A percentile compares a stretch with the other conserved stretches of the same genome.
phyloP scores from a whole-genome alignment of 345 rosid genomes.

The Salix caprea region DNA sequence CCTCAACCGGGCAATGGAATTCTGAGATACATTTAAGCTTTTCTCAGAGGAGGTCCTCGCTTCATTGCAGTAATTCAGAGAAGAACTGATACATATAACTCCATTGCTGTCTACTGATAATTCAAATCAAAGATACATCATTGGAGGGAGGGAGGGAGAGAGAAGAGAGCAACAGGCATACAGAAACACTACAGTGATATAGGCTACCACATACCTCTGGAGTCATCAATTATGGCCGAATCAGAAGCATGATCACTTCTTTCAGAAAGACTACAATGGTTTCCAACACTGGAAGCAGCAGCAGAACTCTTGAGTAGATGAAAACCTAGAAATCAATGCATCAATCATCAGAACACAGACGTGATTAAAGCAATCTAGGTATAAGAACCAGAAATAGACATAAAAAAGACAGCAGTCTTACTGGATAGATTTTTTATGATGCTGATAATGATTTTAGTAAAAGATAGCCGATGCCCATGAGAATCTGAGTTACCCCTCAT shows the following conservation, averaged over 20 bases:
- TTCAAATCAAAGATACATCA: constrained; percentile 4
- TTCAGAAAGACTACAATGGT: constrained; percentile 32
- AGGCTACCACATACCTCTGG: constrained; percentile 44
- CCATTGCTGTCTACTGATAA: constrained; percentile 48
- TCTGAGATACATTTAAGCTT: constrained; percentile 42
- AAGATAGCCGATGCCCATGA: constrained; percentile 42
- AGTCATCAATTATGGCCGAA: constrained; percentile 33
- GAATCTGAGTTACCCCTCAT: constrained; percentile 48
- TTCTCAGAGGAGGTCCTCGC: constrained; percentile 37
- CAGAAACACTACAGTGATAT: constrained; percentile 11
- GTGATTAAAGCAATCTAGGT: not conserved
- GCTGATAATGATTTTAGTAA: constrained; percentile 51
- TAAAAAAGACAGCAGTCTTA: constrained; percentile 19
- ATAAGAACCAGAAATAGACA: not conserved
- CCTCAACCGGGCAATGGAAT: constrained; percentile 38
- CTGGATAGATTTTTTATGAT: constrained; percentile 78
- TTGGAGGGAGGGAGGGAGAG: not conserved
- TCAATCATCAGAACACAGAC: constrained; percentile 20
- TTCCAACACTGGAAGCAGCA: constrained; percentile 21
- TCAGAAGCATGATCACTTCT: constrained; percentile 32
- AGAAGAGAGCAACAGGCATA: not conserved
- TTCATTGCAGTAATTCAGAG: constrained; percentile 29
- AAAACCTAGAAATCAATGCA: constrained; percentile 45
- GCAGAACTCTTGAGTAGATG: constrained; percentile 34
- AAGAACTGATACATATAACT: constrained; percentile 42